Evolutionary conservation across 495 filamentous ascomycete genomes (phyloP).

Genomic region (Daldinia decipiens): DNA sequence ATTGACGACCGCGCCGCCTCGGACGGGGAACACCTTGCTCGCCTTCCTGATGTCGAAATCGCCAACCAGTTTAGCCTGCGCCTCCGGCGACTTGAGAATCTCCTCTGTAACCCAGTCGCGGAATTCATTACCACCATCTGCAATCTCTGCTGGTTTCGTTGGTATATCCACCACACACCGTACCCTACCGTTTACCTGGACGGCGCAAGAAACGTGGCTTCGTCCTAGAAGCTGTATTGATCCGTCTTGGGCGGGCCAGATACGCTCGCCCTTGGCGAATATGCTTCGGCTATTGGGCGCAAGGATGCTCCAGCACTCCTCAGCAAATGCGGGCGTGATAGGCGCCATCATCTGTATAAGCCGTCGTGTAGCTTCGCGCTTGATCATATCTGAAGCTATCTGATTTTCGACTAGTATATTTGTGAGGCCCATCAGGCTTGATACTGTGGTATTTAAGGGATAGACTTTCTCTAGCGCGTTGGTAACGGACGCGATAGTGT

Average conservation of each 20-base stretch:
- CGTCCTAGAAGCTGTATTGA: conserved; percentile 54
- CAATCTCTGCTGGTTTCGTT: conserved; percentile 46
- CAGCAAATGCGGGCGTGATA: conserved; percentile 78
- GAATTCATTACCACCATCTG: conserved; percentile 43
- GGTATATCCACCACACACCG: conserved; percentile 71
- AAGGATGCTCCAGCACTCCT: conserved; percentile 80
- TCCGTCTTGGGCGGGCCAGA: conserved; percentile 61
- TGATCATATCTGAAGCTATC: conserved; percentile 41
- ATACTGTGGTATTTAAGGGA: conserved; percentile 81
- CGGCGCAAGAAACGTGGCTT: conserved; percentile 61
- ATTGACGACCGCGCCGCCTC: conserved; percentile 65
- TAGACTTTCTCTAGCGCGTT: conserved; percentile 74
- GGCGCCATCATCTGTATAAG: conserved; percentile 79
- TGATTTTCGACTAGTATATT: conserved; percentile 64
- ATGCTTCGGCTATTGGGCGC: conserved; percentile 52
- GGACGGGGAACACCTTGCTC: conserved; percentile 62
- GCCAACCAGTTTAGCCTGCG: conserved; percentile 61
- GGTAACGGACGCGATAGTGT: conserved; percentile 74
- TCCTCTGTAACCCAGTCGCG: conserved; percentile 68
- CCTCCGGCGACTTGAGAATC: conserved; percentile 52
- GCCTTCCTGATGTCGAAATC: conserved; percentile 53
- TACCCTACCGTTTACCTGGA: conserved; percentile 81
- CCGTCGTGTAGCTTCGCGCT: conserved; percentile 50
- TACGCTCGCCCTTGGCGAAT: conserved; percentile 50
- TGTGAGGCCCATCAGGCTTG: conserved; percentile 81